phyloP scores from a whole-genome alignment of 768 basidiomycete species.

The Coprinopsis cinerea region DNA sequence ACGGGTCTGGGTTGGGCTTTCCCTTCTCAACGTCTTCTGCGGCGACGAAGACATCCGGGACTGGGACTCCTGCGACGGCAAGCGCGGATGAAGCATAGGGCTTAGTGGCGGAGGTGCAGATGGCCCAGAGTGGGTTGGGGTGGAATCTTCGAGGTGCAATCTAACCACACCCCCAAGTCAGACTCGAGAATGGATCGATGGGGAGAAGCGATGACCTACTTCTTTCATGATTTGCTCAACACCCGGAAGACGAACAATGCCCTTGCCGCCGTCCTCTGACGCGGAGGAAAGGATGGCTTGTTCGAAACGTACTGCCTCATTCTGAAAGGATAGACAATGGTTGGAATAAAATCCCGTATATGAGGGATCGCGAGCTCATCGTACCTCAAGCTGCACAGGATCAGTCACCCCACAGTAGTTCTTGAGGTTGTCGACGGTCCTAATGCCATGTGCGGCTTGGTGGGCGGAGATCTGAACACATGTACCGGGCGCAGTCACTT shows the following conservation, averaged over 20 bases:
- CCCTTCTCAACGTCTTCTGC: constrained; percentile 81
- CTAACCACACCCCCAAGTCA: constrained; percentile 18
- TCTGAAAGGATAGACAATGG: constrained; percentile 28
- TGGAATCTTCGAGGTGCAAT: constrained; percentile 29
- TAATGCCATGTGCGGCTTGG: constrained; percentile 75
- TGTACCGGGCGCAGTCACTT: neutral
- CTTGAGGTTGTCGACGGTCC: constrained; percentile 76
- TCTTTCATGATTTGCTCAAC: constrained; percentile 52
- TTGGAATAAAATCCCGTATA: neutral
- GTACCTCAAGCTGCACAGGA: constrained; percentile 64
- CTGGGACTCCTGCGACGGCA: constrained; percentile 54
- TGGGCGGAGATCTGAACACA: constrained; percentile 2
- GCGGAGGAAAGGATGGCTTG: constrained; percentile 65
- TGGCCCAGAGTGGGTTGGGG: constrained; percentile 73
- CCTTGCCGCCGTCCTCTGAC: constrained; percentile 43
- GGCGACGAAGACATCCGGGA: constrained; percentile 69
- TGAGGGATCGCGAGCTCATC: constrained; percentile 10
- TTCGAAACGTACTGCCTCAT: constrained; percentile 76
- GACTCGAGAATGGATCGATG: constrained; percentile 3
- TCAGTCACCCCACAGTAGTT: constrained; percentile 66
- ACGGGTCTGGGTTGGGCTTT: constrained; percentile 89
- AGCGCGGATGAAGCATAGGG: constrained; percentile 72
- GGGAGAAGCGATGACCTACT: constrained; percentile 27
- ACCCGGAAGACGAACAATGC: constrained; percentile 73
- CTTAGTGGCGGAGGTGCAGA: constrained; percentile 83